Evolutionary conservation across 2,329 filamentous ascomycete genomes (phyloP).

Genomic region (Fusarium poae): DNA sequence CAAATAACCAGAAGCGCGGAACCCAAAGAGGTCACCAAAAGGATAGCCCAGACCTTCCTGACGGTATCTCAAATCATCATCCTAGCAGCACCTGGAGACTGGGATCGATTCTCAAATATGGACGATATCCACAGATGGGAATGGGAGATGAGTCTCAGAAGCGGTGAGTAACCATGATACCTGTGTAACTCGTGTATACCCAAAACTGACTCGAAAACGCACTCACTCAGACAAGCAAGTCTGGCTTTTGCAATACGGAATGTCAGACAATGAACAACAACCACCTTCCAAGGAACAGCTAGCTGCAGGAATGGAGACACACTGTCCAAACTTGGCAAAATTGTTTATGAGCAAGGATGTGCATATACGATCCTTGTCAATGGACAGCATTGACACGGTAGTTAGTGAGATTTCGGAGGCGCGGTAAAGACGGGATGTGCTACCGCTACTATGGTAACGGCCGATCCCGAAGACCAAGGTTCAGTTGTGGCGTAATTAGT

Average conservation of each 20-base stretch:
- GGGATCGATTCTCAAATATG: slow-evolving; percentile 13
- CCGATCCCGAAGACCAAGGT: neutral
- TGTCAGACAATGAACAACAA: neutral
- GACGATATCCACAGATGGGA: slow-evolving; percentile 32
- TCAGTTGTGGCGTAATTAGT: neutral
- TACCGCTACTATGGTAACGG: neutral
- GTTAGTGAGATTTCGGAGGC: slow-evolving; percentile 22
- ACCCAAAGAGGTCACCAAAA: slow-evolving; percentile 8
- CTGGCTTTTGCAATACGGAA: slow-evolving; percentile 26
- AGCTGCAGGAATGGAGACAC: neutral
- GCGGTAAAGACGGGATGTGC: neutral
- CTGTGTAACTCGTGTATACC: neutral
- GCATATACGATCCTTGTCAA: slow-evolving; percentile 18
- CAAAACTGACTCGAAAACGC: neutral
- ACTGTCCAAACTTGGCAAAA: slow-evolving; percentile 13
- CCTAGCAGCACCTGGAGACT: slow-evolving; percentile 1
- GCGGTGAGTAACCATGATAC: slow-evolving; percentile 5
- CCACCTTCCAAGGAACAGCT: slow-evolving; percentile 10
- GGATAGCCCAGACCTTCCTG: slow-evolving; percentile 4
- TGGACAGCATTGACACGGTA: slow-evolving; percentile 25
- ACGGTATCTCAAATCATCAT: slow-evolving; percentile 22
- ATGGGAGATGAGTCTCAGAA: slow-evolving; percentile 29
- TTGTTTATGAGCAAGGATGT: slow-evolving; percentile 9
- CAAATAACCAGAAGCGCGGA: slow-evolving; percentile 13
- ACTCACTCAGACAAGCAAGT: slow-evolving; percentile 24